Conservation (phyloP, 108 stramenopile genomes). For the Skeletonema grethae region DNA sequence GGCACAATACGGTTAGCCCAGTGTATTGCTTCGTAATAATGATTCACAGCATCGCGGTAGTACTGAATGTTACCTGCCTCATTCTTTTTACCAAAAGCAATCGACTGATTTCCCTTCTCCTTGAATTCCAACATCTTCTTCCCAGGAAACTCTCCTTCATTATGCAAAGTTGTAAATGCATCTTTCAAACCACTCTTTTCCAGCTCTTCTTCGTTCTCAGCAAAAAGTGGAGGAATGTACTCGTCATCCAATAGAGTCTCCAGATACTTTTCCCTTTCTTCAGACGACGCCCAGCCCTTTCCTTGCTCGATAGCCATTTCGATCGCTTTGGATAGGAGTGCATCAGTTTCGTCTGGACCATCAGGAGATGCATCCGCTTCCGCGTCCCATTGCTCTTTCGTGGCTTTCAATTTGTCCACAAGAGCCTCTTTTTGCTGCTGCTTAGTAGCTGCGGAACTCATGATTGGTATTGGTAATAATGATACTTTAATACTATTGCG, state of each 20-base stretch:
- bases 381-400: constrained; percentile 66
- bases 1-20: constrained; percentile 83
- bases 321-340: constrained; percentile 85
- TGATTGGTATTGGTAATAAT: neutral
- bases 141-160: constrained; percentile 75
- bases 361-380: constrained; percentile 53
- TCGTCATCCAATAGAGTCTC: constrained; percentile 85
- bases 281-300: constrained; percentile 80
- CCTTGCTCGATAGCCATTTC: constrained; percentile 82
- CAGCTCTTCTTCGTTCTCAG: constrained; percentile 69
- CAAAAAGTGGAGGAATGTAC: constrained; percentile 88
- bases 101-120: constrained; percentile 78
- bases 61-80: constrained; percentile 82
- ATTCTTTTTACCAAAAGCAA: constrained; percentile 79
- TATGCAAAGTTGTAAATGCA: constrained; percentile 75
- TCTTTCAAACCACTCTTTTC: constrained; percentile 74
- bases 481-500: neutral
- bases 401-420: constrained; percentile 60
- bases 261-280: constrained; percentile 83
- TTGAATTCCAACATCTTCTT: constrained; percentile 72
- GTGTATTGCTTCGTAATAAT: constrained; percentile 81
- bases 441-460: neutral
- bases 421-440: constrained; percentile 18
- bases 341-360: constrained; percentile 59
- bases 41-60: constrained; percentile 90